Percentiles rank a stretch among this genome's conserved stretches.
Conservation (phyloP, 208 protist genomes). For the Phytomonas serpens region DNA sequence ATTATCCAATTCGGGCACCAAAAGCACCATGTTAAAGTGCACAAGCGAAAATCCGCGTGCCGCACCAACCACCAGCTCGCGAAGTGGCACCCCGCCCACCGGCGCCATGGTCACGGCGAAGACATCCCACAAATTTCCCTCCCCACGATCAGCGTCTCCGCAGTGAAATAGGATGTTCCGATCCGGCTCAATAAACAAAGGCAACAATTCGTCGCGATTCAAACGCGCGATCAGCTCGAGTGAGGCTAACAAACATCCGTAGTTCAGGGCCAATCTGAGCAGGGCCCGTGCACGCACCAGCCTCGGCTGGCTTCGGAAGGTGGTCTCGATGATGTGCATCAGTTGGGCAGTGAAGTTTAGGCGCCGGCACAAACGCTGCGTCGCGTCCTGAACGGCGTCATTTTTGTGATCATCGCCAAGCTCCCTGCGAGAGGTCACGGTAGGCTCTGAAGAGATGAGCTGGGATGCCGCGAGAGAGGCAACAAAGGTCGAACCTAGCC, state of each 20-base stretch:
- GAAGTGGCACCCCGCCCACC: conserved; percentile 36
- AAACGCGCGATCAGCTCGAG: conserved; percentile 52
- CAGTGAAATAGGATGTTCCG: background rate
- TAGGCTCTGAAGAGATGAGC: background rate
- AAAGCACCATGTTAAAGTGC: conserved; percentile 40
- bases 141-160: background rate
- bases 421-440: background rate
- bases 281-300: conserved; percentile 25
- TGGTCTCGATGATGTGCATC: conserved; percentile 30
- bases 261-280: conserved; percentile 49
- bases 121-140: conserved; percentile 26
- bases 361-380: conserved; percentile 17
- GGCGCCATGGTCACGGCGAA: conserved; percentile 37
- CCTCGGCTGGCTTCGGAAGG: conserved; percentile 19
- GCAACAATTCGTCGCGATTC: conserved; percentile 24
- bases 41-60: conserved; percentile 22
- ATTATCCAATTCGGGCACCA: conserved; percentile 36
- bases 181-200: conserved; percentile 13
- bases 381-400: background rate
- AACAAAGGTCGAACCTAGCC: too few relatives aligned
- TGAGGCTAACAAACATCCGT: conserved; percentile 42
- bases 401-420: too few relatives aligned
- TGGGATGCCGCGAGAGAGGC: too few relatives aligned
- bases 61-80: conserved; percentile 32
- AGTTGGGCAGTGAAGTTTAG: conserved; percentile 49